phyloP scores from a whole-genome alignment of 1,284 basidiomycete genomes.

The Microbotryum saponariae region DNA sequence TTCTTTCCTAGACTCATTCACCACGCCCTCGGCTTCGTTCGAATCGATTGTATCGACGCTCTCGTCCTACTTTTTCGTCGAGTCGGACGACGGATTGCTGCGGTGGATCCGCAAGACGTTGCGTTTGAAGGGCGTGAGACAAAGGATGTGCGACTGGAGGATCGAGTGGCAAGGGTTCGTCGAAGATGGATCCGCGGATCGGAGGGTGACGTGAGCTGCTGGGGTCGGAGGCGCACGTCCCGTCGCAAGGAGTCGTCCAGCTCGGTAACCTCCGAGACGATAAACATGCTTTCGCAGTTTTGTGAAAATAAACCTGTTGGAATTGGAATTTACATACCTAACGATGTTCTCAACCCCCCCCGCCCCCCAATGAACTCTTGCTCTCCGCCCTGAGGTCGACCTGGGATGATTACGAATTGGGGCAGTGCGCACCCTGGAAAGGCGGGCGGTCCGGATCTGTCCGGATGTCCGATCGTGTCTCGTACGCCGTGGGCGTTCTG shows the following conservation, averaged over 20 bases:
- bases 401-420: too few relatives aligned
- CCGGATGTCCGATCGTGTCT: too few relatives aligned
- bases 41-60: slow-evolving; percentile 80
- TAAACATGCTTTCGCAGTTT: too few relatives aligned
- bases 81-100: slow-evolving; percentile 72
- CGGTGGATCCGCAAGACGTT: slow-evolving; percentile 70
- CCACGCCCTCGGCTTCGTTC: slow-evolving; percentile 68
- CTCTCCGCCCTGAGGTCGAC: too few relatives aligned
- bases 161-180: slow-evolving; percentile 64
- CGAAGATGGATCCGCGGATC: slow-evolving; percentile 45
- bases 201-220: slow-evolving; percentile 14
- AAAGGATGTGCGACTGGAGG: slow-evolving; percentile 63
- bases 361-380: too few relatives aligned
- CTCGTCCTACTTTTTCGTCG: slow-evolving; percentile 83
- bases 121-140: slow-evolving; percentile 44
- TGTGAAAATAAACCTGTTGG: too few relatives aligned
- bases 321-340: too few relatives aligned
- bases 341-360: too few relatives aligned
- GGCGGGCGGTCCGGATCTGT: too few relatives aligned
- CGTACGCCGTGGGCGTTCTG: too few relatives aligned
- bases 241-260: background rate
- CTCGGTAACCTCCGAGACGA: too few relatives aligned
- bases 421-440: too few relatives aligned
- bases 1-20: slow-evolving; percentile 57
- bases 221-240: background rate